Evolutionary conservation across 2,329 filamentous ascomycete genomes (phyloP).

Genomic region (Iodosphaeria phyllophila): DNA sequence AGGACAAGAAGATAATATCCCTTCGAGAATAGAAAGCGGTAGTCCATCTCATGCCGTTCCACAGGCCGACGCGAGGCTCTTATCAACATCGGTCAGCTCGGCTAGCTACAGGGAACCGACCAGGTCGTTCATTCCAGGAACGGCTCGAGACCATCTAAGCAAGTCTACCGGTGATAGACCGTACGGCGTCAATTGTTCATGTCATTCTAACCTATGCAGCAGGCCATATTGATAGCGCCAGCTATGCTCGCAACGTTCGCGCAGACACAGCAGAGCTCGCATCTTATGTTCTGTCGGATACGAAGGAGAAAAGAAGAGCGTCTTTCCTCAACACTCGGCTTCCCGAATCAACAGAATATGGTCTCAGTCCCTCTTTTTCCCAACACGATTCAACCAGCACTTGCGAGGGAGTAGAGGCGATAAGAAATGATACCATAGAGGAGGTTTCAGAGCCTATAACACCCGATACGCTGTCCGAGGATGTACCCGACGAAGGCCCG

Average conservation of each 20-base stretch:
- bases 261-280: conserved; percentile 79
- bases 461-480: conserved; percentile 6
- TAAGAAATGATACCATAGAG: conserved; percentile 9
- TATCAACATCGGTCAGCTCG: conserved; percentile 18
- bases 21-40: conserved; percentile 8
- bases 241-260: conserved; percentile 62
- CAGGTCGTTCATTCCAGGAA: conserved; percentile 52
- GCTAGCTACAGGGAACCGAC: conserved; percentile 41
- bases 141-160: conserved; percentile 41
- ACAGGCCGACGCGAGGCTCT: conserved; percentile 8
- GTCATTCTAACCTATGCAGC: conserved; percentile 5
- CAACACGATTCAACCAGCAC: conserved; percentile 11
- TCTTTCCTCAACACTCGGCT: conserved; percentile 24
- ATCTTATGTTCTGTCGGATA: conserved; percentile 58
- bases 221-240: conserved; percentile 45
- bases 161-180: conserved; percentile 8
- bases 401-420: conserved; percentile 5
- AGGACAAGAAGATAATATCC: no score
- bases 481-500: conserved; percentile 8
- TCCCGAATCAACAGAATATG: conserved; percentile 14
- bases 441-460: conserved; percentile 13
- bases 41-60: conserved; percentile 6
- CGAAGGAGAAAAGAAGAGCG: conserved; percentile 23
- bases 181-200: conserved; percentile 1
- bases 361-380: conserved; percentile 8